Evolutionary conservation across 805 yeast species (phyloP).

Genomic region (Cyberlindnera samutprakarnensis): DNA sequence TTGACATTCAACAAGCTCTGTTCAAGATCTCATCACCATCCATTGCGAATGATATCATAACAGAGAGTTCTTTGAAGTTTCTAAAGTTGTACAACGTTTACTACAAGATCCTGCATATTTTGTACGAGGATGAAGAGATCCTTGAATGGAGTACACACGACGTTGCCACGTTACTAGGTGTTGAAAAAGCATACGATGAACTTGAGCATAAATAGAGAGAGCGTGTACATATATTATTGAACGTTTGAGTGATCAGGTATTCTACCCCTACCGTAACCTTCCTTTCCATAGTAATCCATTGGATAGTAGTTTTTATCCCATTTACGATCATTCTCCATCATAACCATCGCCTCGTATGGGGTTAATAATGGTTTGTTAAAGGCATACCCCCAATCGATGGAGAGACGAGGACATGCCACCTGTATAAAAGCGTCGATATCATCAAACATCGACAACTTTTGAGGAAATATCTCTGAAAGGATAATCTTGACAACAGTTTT

Average conservation of each 20-base stretch:
- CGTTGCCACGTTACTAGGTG: conserved; percentile 64
- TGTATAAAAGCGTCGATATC: conserved; percentile 94
- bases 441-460: conserved; percentile 83
- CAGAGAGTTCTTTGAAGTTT: conserved; percentile 41
- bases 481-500: conserved; percentile 72
- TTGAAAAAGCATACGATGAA: conserved; percentile 31
- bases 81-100: conserved; percentile 33
- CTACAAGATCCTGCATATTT: conserved; percentile 26
- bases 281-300: conserved; percentile 88
- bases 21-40: conserved; percentile 58
- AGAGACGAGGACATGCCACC: conserved; percentile 93
- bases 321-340: conserved; percentile 62
- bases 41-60: conserved; percentile 47
- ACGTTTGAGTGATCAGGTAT: conserved; percentile 39
- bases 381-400: conserved; percentile 99
- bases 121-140: conserved; percentile 27
- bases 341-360: conserved; percentile 93
- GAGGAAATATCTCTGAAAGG: conserved; percentile 89
- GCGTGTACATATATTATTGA: conserved; percentile 1
- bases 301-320: conserved; percentile 71
- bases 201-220: no score
- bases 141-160: conserved; percentile 52
- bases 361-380: conserved; percentile 86
- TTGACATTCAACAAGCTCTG: conserved; percentile 51
- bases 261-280: conserved; percentile 89